Base-by-base conservation (phyloP, 2,329 filamentous ascomycete species). In the Fusarium abutilonis region DNA sequence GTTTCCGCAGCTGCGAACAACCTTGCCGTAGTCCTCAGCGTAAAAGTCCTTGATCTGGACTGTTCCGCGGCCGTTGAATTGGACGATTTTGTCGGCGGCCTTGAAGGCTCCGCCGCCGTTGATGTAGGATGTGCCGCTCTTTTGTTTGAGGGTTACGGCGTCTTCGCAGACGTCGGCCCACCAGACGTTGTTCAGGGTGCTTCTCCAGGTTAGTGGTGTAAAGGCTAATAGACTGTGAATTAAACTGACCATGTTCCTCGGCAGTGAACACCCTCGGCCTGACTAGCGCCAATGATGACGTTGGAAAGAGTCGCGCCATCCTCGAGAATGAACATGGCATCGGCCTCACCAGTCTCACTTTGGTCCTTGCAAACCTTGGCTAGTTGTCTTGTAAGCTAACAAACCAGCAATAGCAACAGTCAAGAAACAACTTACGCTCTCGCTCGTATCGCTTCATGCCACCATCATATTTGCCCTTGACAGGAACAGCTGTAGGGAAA, bases 241-340 rank as follows among this genome's bases (percentile, higher is more conserved):
- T 3, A 1, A 14, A 36, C 36, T 39, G 47, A 63, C 60, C 81
- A 83, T 13, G 77, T 72, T 31, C 79, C 80, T 48, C 77, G 70
- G 72, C 82, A 84, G 73, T 84, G 81, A 29, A 84, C 77, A 49
- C 78, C 82, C 71, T 82, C 82, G 32, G 78, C 76, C 59, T 83
- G 75, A 55, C 80, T 77, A n/a, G 75, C 75, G 19, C 83, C 81
- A 48, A 84, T 83, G 68, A 84, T 83, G 69, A 81, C 81, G 66
- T 84, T 84, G 62, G 77, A 79, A 26, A 84, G 72, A 23, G 77
- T 81, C 28, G 78, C 83, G 28, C 82, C 82, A 46, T 78, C 74
- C 69, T 79, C 75, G 48, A 85, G 74, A 59, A 81, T 75, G 77
- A 85, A 85, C 70, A 85, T 82, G 41, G 82, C 79, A 47, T 64